Evolutionary conservation across 257 asterid genomes (phyloP).

Genomic region (Capsicum rhomboideum): DNA sequence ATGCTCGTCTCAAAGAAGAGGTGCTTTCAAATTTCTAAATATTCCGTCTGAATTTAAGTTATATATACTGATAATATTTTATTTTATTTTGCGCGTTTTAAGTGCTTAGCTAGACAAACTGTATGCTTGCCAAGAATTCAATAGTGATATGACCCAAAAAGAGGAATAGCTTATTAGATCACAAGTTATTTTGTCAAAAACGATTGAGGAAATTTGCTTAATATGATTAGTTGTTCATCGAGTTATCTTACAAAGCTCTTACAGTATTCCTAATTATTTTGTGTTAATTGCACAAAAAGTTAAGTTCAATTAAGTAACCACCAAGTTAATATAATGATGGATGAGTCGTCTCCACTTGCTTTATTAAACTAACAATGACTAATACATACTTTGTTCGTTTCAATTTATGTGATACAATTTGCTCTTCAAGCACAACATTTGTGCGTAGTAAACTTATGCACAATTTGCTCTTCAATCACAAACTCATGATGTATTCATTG

Average conservation of each 20-base stretch:
- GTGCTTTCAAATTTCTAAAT: conserved; percentile 1
- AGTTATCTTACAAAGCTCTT: neutral
- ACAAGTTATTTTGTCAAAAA: neutral
- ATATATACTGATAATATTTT: neutral
- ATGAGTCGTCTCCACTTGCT: too few species aligned
- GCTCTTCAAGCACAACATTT: neutral
- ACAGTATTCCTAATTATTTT: neutral
- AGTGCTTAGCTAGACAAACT: too few species aligned
- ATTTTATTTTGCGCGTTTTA: too few species aligned
- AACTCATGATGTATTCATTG: neutral
- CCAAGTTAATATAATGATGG: neutral
- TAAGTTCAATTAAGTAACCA: neutral
- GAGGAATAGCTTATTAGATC: neutral
- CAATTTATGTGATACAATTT: neutral
- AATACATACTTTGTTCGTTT: too few species aligned
- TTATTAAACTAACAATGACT: neutral
- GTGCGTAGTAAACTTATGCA: neutral
- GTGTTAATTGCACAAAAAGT: neutral
- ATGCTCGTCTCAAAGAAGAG: conserved; percentile 95
- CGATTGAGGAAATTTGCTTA: neutral
- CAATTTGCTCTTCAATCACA: neutral
- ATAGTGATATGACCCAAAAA: neutral
- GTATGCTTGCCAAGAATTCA: neutral
- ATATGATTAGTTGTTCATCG: neutral
- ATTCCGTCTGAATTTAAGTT: neutral